Base-by-base conservation (phyloP, 2,329 filamentous ascomycete species). In the Colletotrichum sp. region DNA sequence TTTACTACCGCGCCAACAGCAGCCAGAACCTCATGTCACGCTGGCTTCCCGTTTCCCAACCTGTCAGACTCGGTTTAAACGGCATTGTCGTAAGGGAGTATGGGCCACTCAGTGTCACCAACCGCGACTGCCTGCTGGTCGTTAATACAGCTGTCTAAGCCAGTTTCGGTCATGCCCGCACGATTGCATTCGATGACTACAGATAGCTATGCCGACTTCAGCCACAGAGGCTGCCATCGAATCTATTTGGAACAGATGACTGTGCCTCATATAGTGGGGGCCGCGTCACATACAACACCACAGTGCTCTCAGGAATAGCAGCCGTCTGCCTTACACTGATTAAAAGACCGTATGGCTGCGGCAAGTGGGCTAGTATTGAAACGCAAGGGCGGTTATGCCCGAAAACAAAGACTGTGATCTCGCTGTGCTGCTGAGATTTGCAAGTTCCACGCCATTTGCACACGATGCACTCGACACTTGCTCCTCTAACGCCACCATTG, bases 161-260 rank as follows among this genome's bases (percentile, higher is more conserved):
- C 52, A 18, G 34, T 4, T 16, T 57, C 68, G 61, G 36, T 38
- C 61, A 63, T 67, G 52, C 52, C 52, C 61, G 61, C 13, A 7
- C 15, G 43, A 28, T 36, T 67, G 65, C 43, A 57, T 57, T 21
- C 15, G 15, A 18, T 38, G 2, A 28, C 38, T 24, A 52, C 43
- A 21, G 52, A 38, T 8, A 60, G 21, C 24, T n/a, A 38, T 60
- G 52, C 52, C 52, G 32, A 36, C 32, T 30, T 6, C 57, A 36
- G 57, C 28, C 67, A 52, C 36, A 8, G 55, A 63, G 55, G 26
- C 57, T 34, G 28, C 32, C 26, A 15, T 43, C 15, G n/a, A 48
- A 72, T 75, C 43, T 73, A 75, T 68, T 57, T 24, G 73, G 72
- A 32, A 64, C 72, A 67, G 12, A 30, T 16, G 6, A 64, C 16